Conservation (phyloP, 106 monocot genomes). For the Allium fistulosum region DNA sequence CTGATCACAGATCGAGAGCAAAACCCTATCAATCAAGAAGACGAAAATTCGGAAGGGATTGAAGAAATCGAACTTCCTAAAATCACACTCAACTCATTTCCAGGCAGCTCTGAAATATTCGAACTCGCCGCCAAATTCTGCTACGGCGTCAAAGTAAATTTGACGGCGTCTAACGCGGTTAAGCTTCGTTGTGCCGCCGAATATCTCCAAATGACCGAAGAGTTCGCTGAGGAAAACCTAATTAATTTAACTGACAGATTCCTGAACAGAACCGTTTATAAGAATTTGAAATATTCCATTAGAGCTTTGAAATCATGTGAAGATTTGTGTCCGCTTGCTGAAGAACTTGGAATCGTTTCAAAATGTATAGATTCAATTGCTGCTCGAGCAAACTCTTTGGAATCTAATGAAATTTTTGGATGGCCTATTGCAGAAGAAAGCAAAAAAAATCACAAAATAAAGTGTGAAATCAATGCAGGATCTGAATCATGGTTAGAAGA, state of each 20-base stretch:
- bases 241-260: constrained; percentile 42
- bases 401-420: constrained; percentile 41
- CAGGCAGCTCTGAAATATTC: constrained; percentile 60
- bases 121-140: constrained; percentile 88
- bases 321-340: constrained; percentile 42
- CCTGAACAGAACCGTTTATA: constrained; percentile 51
- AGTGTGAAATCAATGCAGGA: constrained; percentile 11
- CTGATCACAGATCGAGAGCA: constrained; percentile 48
- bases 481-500: constrained; percentile 63
- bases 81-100: constrained; percentile 53
- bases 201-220: constrained; percentile 85
- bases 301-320: constrained; percentile 69
- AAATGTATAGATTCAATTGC: constrained; percentile 67
- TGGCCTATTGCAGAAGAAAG: constrained; percentile 65
- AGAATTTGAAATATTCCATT: constrained; percentile 38
- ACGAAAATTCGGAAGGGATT: constrained; percentile 10
- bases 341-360: constrained; percentile 48
- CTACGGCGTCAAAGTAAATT: constrained; percentile 75
- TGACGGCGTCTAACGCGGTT: constrained; percentile 48
- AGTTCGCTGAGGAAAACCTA: constrained; percentile 60
- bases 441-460: constrained; percentile 40
- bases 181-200: constrained; percentile 83
- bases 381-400: constrained; percentile 23
- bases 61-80: constrained; percentile 21
- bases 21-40: background rate